Evolutionary conservation across 371 early-diverging fungal genomes (phyloP).

Genomic region (Actinomucor elegans): DNA sequence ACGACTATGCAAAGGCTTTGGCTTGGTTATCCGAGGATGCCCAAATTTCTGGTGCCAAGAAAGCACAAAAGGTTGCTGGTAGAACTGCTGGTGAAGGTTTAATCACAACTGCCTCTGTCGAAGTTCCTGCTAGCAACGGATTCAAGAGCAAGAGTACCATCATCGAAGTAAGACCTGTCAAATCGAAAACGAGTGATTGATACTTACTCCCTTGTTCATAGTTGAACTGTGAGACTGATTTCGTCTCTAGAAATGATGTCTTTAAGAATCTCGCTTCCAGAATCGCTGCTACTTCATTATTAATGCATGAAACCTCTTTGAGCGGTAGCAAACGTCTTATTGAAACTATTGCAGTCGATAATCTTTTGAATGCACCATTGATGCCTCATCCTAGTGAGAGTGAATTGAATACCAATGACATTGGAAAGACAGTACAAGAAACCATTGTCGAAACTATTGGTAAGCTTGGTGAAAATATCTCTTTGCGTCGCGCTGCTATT

Average conservation of each 20-base stretch:
- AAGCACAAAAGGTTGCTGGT: constrained; percentile 58
- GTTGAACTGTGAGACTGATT: constrained; percentile 94
- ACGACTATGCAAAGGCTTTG: constrained; percentile 78
- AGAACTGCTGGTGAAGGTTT: constrained; percentile 58
- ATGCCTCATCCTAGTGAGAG: constrained; percentile 55
- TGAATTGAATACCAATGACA: constrained; percentile 13
- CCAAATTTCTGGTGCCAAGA: constrained; percentile 69
- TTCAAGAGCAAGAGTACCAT: constrained; percentile 55
- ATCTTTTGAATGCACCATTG: constrained; percentile 51
- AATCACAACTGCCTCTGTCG: constrained; percentile 65
- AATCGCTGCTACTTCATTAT: constrained; percentile 67
- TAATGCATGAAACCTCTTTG: constrained; percentile 39
- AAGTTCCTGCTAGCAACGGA: constrained; percentile 30
- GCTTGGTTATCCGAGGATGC: constrained; percentile 81
- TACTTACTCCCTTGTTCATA: constrained; percentile 22
- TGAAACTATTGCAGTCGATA: constrained; percentile 40
- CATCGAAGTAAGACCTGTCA: constrained; percentile 54
- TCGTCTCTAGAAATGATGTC: constrained; percentile 84
- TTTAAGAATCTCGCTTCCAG: constrained; percentile 77
- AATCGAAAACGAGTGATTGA: background rate
- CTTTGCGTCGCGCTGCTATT: constrained; percentile 70
- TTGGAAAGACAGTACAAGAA: constrained; percentile 60
- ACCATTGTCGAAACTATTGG: constrained; percentile 74
- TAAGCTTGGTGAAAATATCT: constrained; percentile 87
- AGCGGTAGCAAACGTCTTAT: constrained; percentile 31